A percentile compares a stretch with the other conserved stretches of the same genome.
Evolutionary conservation across 768 basidiomycete genomes (phyloP).

Genomic region (Lactarius hengduanensis): DNA sequence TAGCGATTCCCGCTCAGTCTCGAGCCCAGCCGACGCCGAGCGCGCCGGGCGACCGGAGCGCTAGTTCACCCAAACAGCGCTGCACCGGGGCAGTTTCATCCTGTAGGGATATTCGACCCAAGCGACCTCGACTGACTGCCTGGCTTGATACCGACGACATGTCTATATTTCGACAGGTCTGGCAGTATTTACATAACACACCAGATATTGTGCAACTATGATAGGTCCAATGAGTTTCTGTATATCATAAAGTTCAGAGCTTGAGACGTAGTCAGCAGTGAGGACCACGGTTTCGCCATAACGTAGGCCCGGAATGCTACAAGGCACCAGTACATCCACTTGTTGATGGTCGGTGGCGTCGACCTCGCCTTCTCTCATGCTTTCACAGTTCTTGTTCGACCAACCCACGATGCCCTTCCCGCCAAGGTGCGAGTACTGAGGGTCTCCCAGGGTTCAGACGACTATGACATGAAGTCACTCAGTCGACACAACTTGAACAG

Average conservation of each 20-base stretch:
- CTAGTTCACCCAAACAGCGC: too few species aligned
- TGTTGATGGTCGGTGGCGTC: neutral
- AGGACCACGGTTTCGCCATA: neutral
- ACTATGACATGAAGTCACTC: neutral
- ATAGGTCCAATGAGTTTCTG: neutral
- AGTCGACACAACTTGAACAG: neutral
- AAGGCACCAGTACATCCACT: neutral
- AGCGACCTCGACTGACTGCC: too few species aligned
- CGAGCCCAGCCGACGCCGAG: constrained; percentile 16
- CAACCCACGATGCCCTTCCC: neutral
- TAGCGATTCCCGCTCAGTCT: constrained; percentile 15
- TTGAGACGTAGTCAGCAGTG: neutral
- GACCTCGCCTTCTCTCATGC: neutral
- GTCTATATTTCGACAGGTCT: neutral
- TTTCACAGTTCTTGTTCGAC: neutral
- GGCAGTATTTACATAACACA: neutral
- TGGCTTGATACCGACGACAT: constrained; percentile 13
- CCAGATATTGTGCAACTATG: too few species aligned
- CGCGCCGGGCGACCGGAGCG: neutral
- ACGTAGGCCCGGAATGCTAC: neutral
- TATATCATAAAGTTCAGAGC: neutral
- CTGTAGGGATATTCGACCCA: too few species aligned
- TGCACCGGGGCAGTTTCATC: too few species aligned
- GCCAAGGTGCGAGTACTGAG: neutral
- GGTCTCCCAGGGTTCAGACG: neutral